phyloP scores from a whole-genome alignment of 371 early-diverging fungal genomes.

The Smittium culicis region DNA sequence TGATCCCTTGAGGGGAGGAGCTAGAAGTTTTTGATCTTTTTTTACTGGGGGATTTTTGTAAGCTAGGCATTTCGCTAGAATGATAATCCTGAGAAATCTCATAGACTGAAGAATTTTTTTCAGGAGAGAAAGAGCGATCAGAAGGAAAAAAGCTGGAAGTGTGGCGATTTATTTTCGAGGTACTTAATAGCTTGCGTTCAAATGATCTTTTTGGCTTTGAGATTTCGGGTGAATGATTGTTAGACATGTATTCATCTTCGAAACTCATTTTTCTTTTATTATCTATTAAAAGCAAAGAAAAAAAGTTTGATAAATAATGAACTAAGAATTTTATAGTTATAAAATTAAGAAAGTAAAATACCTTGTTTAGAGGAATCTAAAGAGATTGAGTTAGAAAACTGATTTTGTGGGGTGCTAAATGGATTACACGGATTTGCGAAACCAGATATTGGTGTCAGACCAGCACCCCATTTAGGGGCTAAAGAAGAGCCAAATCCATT shows the following conservation, averaged over 20 bases:
- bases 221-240: conserved; percentile 13
- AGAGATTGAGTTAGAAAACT: not conserved
- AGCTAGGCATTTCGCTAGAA: not conserved
- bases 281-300: not conserved
- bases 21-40: conserved; percentile 20
- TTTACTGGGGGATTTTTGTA: conserved; percentile 6
- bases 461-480: conserved; percentile 7
- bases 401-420: not conserved
- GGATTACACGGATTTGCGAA: not conserved
- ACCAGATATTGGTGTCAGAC: conserved; percentile 1
- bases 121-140: conserved; percentile 4
- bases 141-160: conserved; percentile 12
- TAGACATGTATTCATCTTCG: conserved; percentile 28
- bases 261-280: conserved; percentile 23
- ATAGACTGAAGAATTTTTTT: not conserved
- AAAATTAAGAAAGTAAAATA: not conserved
- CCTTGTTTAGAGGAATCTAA: not conserved
- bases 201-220: conserved; percentile 20
- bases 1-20: conserved; percentile 17
- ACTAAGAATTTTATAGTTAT: not conserved
- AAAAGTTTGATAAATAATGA: too few relatives aligned
- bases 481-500: not conserved
- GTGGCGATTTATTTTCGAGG: conserved; percentile 6
- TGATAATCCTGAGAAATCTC: not conserved
- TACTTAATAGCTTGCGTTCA: conserved; percentile 14